Percentiles rank a stretch among this genome's conserved stretches.
Evolutionary conservation across 2,329 filamentous ascomycete genomes (phyloP).

Genomic region (Trichophaea hybrida): DNA sequence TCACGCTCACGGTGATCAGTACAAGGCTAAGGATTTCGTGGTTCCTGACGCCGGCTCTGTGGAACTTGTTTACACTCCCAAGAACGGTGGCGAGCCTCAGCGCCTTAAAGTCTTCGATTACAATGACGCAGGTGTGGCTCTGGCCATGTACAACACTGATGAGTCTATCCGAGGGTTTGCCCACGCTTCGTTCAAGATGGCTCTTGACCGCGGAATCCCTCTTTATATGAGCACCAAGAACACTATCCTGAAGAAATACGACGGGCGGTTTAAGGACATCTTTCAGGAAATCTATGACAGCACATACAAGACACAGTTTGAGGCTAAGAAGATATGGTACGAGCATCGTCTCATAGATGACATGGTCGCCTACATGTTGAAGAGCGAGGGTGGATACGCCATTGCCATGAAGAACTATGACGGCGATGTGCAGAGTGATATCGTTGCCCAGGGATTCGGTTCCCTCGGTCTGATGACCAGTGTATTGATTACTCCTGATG

Average conservation of each 20-base stretch:
- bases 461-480: slow-evolving; percentile 98
- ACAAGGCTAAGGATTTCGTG: slow-evolving; percentile 86
- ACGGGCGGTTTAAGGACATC: slow-evolving; percentile 97
- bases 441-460: slow-evolving; percentile 95
- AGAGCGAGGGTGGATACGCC: slow-evolving; percentile 89
- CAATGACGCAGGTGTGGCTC: slow-evolving; percentile 72
- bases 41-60: slow-evolving; percentile 72
- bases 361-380: slow-evolving; percentile 99
- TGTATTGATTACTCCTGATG: slow-evolving; percentile 88
- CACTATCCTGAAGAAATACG: slow-evolving; percentile 98
- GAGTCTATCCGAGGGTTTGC: slow-evolving; percentile 92
- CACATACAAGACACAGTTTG: slow-evolving; percentile 75
- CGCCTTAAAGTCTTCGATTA: slow-evolving; percentile 85
- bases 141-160: slow-evolving; percentile 97
- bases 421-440: slow-evolving; percentile 95
- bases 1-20: slow-evolving; percentile 97
- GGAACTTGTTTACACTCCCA: slow-evolving; percentile 85
- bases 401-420: slow-evolving; percentile 90
- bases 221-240: slow-evolving; percentile 99
- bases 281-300: slow-evolving; percentile 94
- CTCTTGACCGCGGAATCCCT: slow-evolving; percentile 72
- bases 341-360: slow-evolving; percentile 98
- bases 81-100: slow-evolving; percentile 62
- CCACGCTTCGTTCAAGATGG: slow-evolving; percentile 92
- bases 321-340: slow-evolving; percentile 91